A percentile compares a stretch with the other conserved stretches of the same genome.
Evolutionary conservation across 2,329 filamentous ascomycete genomes (phyloP).

Genomic region (Trichoderma koningii): DNA sequence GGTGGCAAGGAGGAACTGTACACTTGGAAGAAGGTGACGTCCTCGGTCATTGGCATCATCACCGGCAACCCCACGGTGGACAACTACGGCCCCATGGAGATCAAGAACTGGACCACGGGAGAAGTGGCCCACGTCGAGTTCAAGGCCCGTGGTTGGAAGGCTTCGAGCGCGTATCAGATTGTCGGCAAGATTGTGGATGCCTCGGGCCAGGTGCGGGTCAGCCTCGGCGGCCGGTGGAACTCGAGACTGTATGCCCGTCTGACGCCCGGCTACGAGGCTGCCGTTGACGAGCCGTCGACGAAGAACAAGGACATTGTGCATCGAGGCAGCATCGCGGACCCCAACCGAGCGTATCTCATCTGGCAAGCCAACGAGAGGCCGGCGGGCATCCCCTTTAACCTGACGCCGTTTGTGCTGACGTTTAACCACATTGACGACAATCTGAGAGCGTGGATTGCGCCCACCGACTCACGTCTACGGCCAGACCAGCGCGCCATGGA

Average conservation of each 20-base stretch:
- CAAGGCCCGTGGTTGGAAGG: slow-evolving; percentile 95
- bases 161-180: slow-evolving; percentile 85
- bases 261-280: slow-evolving; percentile 84
- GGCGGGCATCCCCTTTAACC: slow-evolving; percentile 87
- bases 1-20: slow-evolving; percentile 84
- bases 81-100: slow-evolving; percentile 95
- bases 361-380: slow-evolving; percentile 89
- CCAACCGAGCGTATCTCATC: slow-evolving; percentile 79
- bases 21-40: slow-evolving; percentile 98
- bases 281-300: slow-evolving; percentile 58
- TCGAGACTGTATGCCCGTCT: slow-evolving; percentile 93
- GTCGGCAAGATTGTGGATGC: slow-evolving; percentile 81
- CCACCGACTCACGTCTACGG: slow-evolving; percentile 88
- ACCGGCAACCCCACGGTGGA: slow-evolving; percentile 96
- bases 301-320: slow-evolving; percentile 44
- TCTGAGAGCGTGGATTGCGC: slow-evolving; percentile 75
- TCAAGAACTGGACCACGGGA: slow-evolving; percentile 96
- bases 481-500: slow-evolving; percentile 98
- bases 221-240: slow-evolving; percentile 93
- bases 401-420: slow-evolving; percentile 93
- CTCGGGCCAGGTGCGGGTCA: slow-evolving; percentile 79
- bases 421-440: slow-evolving; percentile 89
- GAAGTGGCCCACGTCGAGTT: slow-evolving; percentile 90
- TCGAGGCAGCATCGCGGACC: slow-evolving; percentile 60
- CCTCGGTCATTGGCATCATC: slow-evolving; percentile 97